Evolutionary conservation across 2,329 filamentous ascomycete species (phyloP), one percentile per base, ranked within the genome.

Genomic region (Fusarium heterosporum): DNA sequence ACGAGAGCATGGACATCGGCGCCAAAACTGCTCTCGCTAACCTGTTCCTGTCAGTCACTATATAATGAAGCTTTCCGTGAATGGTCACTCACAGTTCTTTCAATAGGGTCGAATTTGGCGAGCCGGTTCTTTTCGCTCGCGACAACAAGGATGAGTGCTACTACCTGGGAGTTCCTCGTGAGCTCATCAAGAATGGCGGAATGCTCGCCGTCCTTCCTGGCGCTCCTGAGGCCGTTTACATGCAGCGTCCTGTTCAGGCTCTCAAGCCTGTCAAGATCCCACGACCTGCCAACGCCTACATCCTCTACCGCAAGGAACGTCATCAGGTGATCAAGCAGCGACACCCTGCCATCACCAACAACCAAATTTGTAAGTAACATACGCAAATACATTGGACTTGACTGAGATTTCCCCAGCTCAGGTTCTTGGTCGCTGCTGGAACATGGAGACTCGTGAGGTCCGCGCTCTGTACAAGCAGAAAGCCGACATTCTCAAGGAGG

Each of bases 241-340:
- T 40, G 25, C 52, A 55, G 34, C 34, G 43, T 39, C 25, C 52
- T 19, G 34, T 40, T 19, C 36, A 26, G 17, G 34, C 36, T 9
- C 25, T 41, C 13, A 34, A 19, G 5, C 53, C 22, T 6, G 10
- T 13, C 22, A 73, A 75, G 60, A 73, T 80, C 46, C 77, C 75
- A 19, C 78, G 79, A 8, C 80, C 80, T 26, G 76, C 78, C 16
- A 81, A 82, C 64, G 78, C 78, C 7, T 82, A 78, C 72, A 81
- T 82, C 38, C 66, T 81, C 17, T 81, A 80, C 47, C 79, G 80
- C 62, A 78, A 78, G 60, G 77, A 80, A 32, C 72, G 75, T 26
- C 79, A 81, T 64, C 69, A 69, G 16, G 41, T 69, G 12, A 66
- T 81, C 39, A 79, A 79, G 68, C 56, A 69, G 5, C 60, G 60